phyloP scores from a whole-genome alignment of 768 basidiomycete species.

The Tulasnella sp. region DNA sequence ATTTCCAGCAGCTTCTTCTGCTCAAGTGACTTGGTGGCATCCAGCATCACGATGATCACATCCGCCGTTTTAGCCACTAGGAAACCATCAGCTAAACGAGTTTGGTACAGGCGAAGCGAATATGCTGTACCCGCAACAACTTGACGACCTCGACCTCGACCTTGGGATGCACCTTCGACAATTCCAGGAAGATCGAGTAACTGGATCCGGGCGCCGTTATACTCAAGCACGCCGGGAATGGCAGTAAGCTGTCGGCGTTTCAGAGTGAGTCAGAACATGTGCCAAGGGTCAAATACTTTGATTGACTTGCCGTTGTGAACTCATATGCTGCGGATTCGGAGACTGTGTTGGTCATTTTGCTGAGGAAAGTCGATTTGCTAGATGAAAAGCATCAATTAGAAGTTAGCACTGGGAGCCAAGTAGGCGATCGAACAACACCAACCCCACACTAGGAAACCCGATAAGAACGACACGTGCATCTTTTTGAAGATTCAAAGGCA shows the following conservation, averaged over 20 bases:
- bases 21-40: conserved; percentile 89
- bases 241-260: conserved; percentile 47
- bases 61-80: conserved; percentile 85
- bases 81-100: neutral
- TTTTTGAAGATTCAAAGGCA: conserved; percentile 24
- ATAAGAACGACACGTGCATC: conserved; percentile 90
- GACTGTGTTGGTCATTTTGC: conserved; percentile 86
- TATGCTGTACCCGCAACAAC: conserved; percentile 73
- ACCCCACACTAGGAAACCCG: conserved; percentile 94
- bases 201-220: conserved; percentile 91
- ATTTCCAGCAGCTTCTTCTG: conserved; percentile 83
- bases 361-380: conserved; percentile 79
- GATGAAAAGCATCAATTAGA: neutral
- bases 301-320: conserved; percentile 83
- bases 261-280: neutral
- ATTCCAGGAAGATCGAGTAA: conserved; percentile 94
- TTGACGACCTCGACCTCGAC: conserved; percentile 88
- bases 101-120: neutral
- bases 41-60: conserved; percentile 87
- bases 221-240: conserved; percentile 95
- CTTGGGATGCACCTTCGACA: conserved; percentile 87
- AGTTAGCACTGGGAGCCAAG: neutral
- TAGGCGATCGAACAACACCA: conserved; percentile 39
- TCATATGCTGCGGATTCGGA: conserved; percentile 90
- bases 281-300: neutral